Percentiles rank a stretch among this genome's conserved stretches.
These are phyloP conservation scores for Penicillium bovifimosum DNA, from an alignment of 495 filamentous ascomycete species.

Conservation along the genomic window DNA sequence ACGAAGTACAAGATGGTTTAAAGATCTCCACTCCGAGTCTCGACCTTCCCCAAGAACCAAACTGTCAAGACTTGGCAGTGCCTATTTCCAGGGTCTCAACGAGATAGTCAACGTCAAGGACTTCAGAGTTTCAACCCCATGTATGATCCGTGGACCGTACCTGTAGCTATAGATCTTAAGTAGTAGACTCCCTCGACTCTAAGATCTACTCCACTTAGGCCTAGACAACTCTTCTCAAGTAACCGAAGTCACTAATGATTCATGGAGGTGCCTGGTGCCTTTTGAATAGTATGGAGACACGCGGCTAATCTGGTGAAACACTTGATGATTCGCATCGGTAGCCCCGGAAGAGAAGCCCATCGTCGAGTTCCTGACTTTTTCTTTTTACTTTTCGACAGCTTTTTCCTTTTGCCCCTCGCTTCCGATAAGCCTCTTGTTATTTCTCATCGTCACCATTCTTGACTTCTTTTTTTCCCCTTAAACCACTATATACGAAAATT, in stretches of 20 bases:
- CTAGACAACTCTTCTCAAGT: neutral
- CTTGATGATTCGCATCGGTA: conserved; percentile 27
- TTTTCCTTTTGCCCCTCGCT: conserved; percentile 23
- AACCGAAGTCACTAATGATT: conserved; percentile 14
- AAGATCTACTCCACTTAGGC: neutral
- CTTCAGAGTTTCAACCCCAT: neutral
- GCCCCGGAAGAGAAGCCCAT: conserved; percentile 18
- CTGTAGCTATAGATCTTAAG: neutral
- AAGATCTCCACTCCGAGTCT: conserved; percentile 4
- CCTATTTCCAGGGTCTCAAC: conserved; percentile 9
- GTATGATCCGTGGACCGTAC: no score
- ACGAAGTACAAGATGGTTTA: neutral
- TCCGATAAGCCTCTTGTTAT: conserved; percentile 21
- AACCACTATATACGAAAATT: neutral
- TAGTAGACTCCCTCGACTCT: neutral
- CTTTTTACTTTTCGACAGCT: neutral
- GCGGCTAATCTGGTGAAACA: conserved; percentile 26
- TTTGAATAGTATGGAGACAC: conserved; percentile 5
- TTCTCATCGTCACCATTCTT: conserved; percentile 27
- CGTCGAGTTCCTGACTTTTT: conserved; percentile 2
- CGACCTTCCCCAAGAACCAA: conserved; percentile 15
- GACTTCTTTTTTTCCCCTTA: neutral
- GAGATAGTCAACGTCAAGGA: conserved; percentile 25
- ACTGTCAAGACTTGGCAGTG: conserved; percentile 5
- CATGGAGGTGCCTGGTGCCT: conserved; percentile 26